phyloP scores from a whole-genome alignment of 2,329 filamentous ascomycete genomes.

The Botrytis deweyae region DNA sequence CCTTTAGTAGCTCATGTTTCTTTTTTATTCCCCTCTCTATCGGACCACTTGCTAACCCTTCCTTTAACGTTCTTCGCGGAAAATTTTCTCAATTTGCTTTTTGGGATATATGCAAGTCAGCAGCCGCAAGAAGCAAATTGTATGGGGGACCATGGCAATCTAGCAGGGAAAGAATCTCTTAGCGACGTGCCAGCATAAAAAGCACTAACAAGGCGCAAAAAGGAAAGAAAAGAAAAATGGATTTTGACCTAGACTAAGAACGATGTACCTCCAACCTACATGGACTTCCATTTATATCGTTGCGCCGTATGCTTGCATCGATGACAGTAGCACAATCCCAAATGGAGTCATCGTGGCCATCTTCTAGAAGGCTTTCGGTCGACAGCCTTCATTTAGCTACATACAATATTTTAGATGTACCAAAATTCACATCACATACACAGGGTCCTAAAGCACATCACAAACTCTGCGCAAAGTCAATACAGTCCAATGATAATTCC shows the following conservation, averaged over 20 bases:
- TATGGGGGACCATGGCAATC: not conserved
- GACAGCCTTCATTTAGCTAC: not conserved
- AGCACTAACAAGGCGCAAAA: not conserved
- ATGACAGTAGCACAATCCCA: not conserved
- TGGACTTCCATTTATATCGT: constrained; percentile 12
- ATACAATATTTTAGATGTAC: not conserved
- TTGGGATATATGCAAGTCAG: constrained; percentile 15
- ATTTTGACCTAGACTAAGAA: not conserved
- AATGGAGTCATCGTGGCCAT: constrained; percentile 8
- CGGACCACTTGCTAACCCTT: not conserved
- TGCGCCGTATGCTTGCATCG: not conserved
- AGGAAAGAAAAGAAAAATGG: not conserved
- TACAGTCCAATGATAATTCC: not conserved
- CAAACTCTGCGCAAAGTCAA: not conserved
- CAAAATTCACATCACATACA: not conserved
- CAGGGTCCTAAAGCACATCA: not conserved
- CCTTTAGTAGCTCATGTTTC: not conserved
- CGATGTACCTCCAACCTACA: not conserved
- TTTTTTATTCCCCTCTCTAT: not conserved
- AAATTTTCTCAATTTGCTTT: not conserved
- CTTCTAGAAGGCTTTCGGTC: constrained; percentile 3
- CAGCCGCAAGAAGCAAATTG: not conserved
- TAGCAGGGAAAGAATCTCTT: constrained; percentile 2
- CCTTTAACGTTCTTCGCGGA: not conserved
- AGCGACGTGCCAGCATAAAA: not conserved